phyloP scores from a whole-genome alignment of 2,329 filamentous ascomycete genomes.

The Fusarium sp. region DNA sequence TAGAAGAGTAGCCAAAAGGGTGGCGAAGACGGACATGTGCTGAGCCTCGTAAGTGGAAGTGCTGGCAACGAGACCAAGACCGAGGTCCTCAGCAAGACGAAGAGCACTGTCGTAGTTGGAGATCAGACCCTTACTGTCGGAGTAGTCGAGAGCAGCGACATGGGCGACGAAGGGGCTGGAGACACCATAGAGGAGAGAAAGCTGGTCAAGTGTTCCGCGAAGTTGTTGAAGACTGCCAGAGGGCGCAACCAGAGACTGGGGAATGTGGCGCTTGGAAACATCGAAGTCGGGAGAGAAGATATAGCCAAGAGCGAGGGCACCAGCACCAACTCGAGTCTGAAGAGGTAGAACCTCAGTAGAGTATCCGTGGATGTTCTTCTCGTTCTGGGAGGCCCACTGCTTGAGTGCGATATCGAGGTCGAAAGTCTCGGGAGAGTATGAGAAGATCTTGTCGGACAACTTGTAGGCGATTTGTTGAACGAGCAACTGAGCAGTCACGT shows the following conservation, averaged over 20 bases:
- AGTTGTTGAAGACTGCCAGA: conserved; percentile 84
- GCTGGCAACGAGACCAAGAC: conserved; percentile 86
- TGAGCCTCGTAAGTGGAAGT: conserved; percentile 90
- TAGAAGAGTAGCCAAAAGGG: conserved; percentile 78
- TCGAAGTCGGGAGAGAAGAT: conserved; percentile 98
- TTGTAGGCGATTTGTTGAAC: conserved; percentile 97
- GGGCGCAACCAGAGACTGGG: conserved; percentile 89
- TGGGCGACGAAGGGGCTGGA: conserved; percentile 94
- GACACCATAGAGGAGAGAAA: conserved; percentile 89
- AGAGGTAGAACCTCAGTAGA: conserved; percentile 80
- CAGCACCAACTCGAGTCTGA: conserved; percentile 89
- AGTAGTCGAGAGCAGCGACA: conserved; percentile 90
- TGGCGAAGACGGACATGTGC: conserved; percentile 93
- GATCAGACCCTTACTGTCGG: conserved; percentile 74
- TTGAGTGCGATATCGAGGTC: conserved; percentile 87
- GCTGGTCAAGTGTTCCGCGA: conserved; percentile 86
- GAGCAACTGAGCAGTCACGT: conserved; percentile 91
- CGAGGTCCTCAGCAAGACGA: conserved; percentile 87
- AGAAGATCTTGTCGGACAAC: conserved; percentile 96
- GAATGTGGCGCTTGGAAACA: conserved; percentile 87
- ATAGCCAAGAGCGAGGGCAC: conserved; percentile 92
- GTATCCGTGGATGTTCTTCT: conserved; percentile 85
- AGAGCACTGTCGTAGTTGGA: conserved; percentile 88
- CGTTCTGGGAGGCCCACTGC: conserved; percentile 75
- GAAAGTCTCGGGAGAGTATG: conserved; percentile 94